Conservation (phyloP, 805 yeast species). For the Saturnispora zaruensis region DNA sequence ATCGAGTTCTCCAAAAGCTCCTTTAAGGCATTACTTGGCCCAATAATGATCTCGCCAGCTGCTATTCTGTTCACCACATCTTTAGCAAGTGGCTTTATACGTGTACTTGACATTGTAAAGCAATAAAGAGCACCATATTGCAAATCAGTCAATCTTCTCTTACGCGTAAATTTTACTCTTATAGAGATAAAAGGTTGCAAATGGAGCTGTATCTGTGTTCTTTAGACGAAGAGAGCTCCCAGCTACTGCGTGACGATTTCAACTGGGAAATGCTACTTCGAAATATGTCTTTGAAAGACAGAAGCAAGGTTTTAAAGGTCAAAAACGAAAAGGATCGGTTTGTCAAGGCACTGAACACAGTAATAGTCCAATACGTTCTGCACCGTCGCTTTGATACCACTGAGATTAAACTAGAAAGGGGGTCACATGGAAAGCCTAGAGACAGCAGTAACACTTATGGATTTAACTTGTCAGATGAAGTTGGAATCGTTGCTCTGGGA, state of each 20-base stretch:
- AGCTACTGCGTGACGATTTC: slow-evolving; percentile 13
- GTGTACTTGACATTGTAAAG: not conserved
- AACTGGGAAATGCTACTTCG: slow-evolving; percentile 14
- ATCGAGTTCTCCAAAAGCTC: slow-evolving; percentile 88
- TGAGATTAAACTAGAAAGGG: slow-evolving; percentile 24
- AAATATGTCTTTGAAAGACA: slow-evolving; percentile 28
- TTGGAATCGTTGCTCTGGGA: slow-evolving; percentile 39
- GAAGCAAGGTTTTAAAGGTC: slow-evolving; percentile 33
- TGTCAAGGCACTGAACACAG: slow-evolving; percentile 35
- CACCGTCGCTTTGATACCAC: slow-evolving; percentile 19
- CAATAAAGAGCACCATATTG: not conserved
- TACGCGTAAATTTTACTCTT: not conserved
- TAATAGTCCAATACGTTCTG: slow-evolving; percentile 38
- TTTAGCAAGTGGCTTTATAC: slow-evolving; percentile 40
- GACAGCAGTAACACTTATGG: slow-evolving; percentile 26
- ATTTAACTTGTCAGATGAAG: slow-evolving; percentile 57
- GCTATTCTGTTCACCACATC: slow-evolving; percentile 85
- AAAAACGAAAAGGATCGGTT: slow-evolving; percentile 29
- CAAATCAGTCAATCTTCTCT: not conserved
- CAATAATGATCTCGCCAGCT: slow-evolving; percentile 92
- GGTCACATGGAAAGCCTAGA: slow-evolving; percentile 51
- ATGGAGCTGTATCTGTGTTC: slow-evolving; percentile 4
- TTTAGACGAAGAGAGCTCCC: not conserved
- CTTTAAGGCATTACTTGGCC: slow-evolving; percentile 90
- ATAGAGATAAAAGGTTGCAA: not conserved